These are phyloP conservation scores for Dactylonectria estremocensis DNA, from an alignment of 2,329 filamentous ascomycete species.

Conservation along the genomic window DNA sequence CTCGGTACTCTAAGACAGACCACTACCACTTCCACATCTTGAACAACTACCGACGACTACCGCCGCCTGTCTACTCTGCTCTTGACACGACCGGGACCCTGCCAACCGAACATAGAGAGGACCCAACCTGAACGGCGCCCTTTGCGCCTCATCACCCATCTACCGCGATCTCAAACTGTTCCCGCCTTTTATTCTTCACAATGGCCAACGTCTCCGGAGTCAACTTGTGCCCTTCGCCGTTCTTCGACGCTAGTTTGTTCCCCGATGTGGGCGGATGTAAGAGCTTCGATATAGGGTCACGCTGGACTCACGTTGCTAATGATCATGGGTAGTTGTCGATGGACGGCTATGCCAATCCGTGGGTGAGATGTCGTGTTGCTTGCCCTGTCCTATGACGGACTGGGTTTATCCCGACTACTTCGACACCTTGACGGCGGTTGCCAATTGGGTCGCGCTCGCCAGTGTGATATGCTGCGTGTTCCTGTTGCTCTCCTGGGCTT, in stretches of 20 bases:
- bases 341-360: conserved; percentile 69
- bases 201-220: conserved; percentile 58
- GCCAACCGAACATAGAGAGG: conserved; percentile 14
- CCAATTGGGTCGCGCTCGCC: conserved; percentile 88
- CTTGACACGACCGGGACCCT: conserved; percentile 12
- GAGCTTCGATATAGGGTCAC: conserved; percentile 21
- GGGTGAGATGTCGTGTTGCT: conserved; percentile 77
- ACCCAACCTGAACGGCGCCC: conserved; percentile 22
- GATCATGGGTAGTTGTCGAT: conserved; percentile 64
- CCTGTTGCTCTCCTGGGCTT: conserved; percentile 83
- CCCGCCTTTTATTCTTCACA: conserved; percentile 25
- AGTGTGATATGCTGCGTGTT: conserved; percentile 81
- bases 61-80: conserved; percentile 7
- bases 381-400: conserved; percentile 90
- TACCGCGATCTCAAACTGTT: conserved; percentile 17
- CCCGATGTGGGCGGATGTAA: conserved; percentile 76
- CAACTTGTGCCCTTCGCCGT: conserved; percentile 75
- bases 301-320: neutral
- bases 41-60: conserved; percentile 17
- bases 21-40: neutral
- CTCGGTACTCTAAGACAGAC: conserved; percentile 9
- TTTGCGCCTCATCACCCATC: conserved; percentile 17
- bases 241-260: conserved; percentile 76
- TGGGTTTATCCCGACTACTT: conserved; percentile 79
- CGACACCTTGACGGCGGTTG: conserved; percentile 70